phyloP scores from a whole-genome alignment of 495 filamentous ascomycete species.

The Tuber aestivum region DNA sequence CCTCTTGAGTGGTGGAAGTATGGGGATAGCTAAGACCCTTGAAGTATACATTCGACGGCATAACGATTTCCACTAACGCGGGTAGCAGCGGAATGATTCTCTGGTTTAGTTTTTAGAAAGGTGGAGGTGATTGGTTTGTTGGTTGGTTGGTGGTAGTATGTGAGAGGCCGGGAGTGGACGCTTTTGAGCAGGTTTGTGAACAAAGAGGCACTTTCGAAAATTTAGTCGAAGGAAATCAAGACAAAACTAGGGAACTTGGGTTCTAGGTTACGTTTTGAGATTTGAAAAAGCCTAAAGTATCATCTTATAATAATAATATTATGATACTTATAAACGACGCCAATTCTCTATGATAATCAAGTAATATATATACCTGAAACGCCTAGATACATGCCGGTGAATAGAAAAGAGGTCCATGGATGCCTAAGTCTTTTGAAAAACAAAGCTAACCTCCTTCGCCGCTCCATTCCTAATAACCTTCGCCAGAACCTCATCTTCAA shows the following conservation, averaged over 20 bases:
- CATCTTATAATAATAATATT: constrained; percentile 8
- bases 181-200: constrained; percentile 4
- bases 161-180: not conserved
- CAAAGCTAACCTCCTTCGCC: constrained; percentile 51
- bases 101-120: not conserved
- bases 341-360: not conserved
- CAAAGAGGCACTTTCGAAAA: constrained; percentile 13
- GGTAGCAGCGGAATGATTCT: not conserved
- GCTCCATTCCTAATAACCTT: constrained; percentile 52
- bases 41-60: constrained; percentile 1
- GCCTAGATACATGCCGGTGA: not conserved
- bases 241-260: not conserved
- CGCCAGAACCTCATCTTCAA: constrained; percentile 60
- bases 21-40: constrained; percentile 10
- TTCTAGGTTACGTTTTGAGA: not conserved
- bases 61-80: not conserved
- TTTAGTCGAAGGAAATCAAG: not conserved
- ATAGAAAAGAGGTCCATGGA: not conserved
- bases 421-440: constrained; percentile 58
- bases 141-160: not conserved
- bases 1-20: constrained; percentile 5
- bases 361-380: not conserved
- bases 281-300: not conserved
- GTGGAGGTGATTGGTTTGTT: not conserved
- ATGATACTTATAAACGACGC: constrained; percentile 21